Evolutionary conservation across 495 filamentous ascomycete species (phyloP), one percentile per base, ranked within the genome.

Genomic region (Coniosporium apollinis): DNA sequence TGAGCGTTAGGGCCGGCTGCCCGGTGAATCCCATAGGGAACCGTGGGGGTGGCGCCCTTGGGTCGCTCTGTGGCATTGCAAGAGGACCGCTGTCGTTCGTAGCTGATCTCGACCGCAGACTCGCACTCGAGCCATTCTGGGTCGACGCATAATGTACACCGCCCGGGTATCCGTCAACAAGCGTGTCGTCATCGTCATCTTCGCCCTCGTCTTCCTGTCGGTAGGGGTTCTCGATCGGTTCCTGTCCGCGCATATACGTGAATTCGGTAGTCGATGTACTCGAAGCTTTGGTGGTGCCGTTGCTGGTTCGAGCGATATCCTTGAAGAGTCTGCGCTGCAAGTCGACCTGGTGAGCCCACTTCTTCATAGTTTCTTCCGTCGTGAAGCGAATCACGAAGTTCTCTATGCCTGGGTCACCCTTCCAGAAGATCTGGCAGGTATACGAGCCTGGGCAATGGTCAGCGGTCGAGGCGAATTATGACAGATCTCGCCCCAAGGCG

Each of bases 341-440:
- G 22, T 76, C 70, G 9, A 81, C 57, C 14, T 70, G 65, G 0
- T 52, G 58, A 38, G 80, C 75, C 89, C 89, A 97, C 49, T 81
- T 89, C 48, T 78, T 84, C 77, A 96, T 86, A 11, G 61, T 70
- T 36, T 89, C 79, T 56, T 97, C 91, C 39, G 83, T 92, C 19
- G 65, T 62, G 55, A 93, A 96, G 39, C 78, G 76, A 48, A 97
- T 91, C 48, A 86, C 72, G 53, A 97, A 97, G 50, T 89, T 93
- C 54, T 97, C 89, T 4, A 96, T 85, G 0, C 83, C 81, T 3
- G 86, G 82, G 45, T 97, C 89, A 4, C 87, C 91, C 52, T 89
- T 96, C 89, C 89, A 97, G 63, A 83, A 96, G 31, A 97, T 96
- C 52, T 96, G 89, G 28, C 94, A 79, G 0, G 81, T 84, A 48